Conservation (phyloP, 257 asterid species). For the Solanum pinnatisectum region DNA sequence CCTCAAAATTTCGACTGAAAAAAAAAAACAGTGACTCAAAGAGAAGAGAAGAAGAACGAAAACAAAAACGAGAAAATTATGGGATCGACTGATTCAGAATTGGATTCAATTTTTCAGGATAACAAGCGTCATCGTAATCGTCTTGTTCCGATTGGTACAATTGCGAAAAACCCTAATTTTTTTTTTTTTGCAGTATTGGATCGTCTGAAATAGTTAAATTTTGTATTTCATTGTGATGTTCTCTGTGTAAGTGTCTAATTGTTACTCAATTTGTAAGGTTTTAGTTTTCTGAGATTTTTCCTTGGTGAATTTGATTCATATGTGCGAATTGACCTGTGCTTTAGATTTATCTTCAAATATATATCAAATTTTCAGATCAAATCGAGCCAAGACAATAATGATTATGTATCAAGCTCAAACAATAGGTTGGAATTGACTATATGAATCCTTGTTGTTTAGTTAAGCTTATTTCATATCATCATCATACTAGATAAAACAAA, state of each 20-base stretch:
- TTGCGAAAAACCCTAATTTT: not conserved
- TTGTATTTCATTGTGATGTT: not conserved
- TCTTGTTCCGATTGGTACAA: constrained; percentile 66
- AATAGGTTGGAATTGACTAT: not conserved
- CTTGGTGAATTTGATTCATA: not conserved
- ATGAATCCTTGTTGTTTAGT: not conserved
- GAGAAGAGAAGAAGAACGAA: not conserved
- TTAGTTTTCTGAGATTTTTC: not conserved
- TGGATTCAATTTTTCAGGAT: constrained; percentile 53
- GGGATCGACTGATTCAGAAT: constrained; percentile 60
- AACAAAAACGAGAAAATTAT: constrained; percentile 4
- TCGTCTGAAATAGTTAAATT: not conserved
- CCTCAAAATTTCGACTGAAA: not conserved
- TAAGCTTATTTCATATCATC: not conserved
- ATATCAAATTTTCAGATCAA: not conserved
- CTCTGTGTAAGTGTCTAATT: not conserved
- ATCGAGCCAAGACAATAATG: not conserved
- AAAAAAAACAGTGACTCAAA: not conserved
- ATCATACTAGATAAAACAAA: not conserved
- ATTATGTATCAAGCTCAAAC: not conserved
- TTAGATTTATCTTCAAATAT: not conserved
- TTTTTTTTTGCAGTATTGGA: not conserved
- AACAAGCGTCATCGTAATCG: constrained; percentile 70
- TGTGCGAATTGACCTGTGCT: not conserved
- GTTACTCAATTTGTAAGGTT: not conserved